These are phyloP conservation scores for Aspergillus bombycis DNA, from an alignment of 2,329 filamentous ascomycete species.

Conservation along the genomic window DNA sequence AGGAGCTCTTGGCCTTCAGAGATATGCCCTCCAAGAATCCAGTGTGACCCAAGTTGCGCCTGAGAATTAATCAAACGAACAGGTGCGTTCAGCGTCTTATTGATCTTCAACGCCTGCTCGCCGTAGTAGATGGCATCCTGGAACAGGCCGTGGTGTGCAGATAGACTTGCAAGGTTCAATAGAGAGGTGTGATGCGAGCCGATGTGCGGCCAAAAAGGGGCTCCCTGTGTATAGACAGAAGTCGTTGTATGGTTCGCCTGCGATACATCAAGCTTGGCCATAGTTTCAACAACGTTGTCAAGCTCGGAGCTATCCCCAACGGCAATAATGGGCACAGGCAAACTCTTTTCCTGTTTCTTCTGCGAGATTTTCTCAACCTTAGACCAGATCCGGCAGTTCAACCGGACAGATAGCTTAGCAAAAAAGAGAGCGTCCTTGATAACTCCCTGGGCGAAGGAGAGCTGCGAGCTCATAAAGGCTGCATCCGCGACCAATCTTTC, in stretches of 20 bases:
- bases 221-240: constrained; percentile 56
- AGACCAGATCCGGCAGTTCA: constrained; percentile 56
- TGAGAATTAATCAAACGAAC: constrained; percentile 54
- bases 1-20: constrained; percentile 59
- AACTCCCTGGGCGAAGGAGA: constrained; percentile 61
- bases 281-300: constrained; percentile 41
- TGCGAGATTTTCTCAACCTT: constrained; percentile 51
- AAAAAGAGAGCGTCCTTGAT: constrained; percentile 51
- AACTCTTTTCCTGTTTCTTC: constrained; percentile 35
- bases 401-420: constrained; percentile 51
- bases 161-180: constrained; percentile 74
- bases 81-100: constrained; percentile 66
- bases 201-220: constrained; percentile 79
- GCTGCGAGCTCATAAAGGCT: constrained; percentile 65
- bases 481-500: constrained; percentile 63
- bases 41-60: constrained; percentile 51
- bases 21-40: constrained; percentile 53
- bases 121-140: constrained; percentile 87
- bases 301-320: constrained; percentile 32
- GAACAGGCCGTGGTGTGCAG: constrained; percentile 81
- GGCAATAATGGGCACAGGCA: constrained; percentile 14
- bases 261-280: constrained; percentile 44
- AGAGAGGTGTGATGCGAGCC: constrained; percentile 72
- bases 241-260: constrained; percentile 41
- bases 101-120: constrained; percentile 79